Evolutionary conservation across 2,329 filamentous ascomycete species (phyloP).

Genomic region (Botryotinia globosa): DNA sequence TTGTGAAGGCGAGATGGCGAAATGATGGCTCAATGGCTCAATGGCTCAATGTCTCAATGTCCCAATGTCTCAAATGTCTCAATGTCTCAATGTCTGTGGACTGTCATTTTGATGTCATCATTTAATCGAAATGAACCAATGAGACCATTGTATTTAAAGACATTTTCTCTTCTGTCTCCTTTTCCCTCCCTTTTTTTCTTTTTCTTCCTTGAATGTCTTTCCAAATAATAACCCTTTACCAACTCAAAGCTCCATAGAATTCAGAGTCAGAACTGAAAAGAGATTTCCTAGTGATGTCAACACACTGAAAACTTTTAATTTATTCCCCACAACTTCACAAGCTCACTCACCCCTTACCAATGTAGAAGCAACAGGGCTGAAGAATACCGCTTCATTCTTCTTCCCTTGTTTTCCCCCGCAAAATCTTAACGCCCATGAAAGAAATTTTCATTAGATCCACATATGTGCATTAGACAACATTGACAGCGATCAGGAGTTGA

Average conservation of each 20-base stretch:
- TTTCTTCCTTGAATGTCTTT: not conserved
- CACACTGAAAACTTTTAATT: conserved; percentile 9
- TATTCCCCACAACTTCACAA: conserved; percentile 2
- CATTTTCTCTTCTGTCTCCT: not conserved
- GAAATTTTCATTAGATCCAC: conserved; percentile 16
- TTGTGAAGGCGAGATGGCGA: not conserved
- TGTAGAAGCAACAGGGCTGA: conserved; percentile 15
- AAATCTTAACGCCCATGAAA: conserved; percentile 8
- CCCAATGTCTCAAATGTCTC: not conserved
- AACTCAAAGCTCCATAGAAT: conserved; percentile 2
- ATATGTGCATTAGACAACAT: conserved; percentile 3
- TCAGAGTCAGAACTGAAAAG: not conserved
- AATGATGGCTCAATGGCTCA: not conserved
- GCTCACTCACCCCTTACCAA: not conserved
- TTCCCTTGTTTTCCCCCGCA: conserved; percentile 12
- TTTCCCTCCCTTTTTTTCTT: not conserved
- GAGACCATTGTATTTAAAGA: not conserved
- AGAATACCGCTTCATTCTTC: not conserved
- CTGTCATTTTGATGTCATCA: not conserved
- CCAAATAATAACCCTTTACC: not conserved
- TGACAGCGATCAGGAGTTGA: conserved; percentile 12
- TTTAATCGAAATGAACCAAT: not conserved
- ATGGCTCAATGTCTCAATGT: not conserved
- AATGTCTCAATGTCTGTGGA: not conserved
- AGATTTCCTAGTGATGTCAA: conserved; percentile 11